Conservation (phyloP, 352 stramenopile species). For the Globisporangium nagaii region DNA sequence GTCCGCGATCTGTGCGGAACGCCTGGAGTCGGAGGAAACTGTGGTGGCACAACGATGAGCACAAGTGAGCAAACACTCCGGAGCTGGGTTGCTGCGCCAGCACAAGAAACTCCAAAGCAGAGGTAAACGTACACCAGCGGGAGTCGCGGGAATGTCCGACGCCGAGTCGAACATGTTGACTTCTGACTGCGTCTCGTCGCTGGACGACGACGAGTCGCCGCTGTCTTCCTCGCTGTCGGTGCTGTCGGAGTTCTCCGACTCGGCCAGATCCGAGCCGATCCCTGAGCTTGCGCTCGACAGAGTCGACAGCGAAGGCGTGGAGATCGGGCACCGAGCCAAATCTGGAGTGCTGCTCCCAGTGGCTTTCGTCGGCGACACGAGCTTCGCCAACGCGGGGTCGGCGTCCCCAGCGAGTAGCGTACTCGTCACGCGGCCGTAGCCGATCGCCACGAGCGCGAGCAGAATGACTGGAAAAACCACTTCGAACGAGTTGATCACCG, state of each 20-base stretch:
- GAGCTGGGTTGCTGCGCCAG: background rate
- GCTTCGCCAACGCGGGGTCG: constrained; percentile 40
- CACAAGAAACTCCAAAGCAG: background rate
- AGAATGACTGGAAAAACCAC: constrained; percentile 52
- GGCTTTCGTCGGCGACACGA: constrained; percentile 49
- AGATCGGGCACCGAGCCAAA: constrained; percentile 15
- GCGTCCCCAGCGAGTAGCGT: constrained; percentile 56
- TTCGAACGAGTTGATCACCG: constrained; percentile 62
- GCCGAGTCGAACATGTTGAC: constrained; percentile 33
- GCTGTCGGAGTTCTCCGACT: constrained; percentile 72
- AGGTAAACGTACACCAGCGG: constrained; percentile 13
- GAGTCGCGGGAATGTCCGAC: constrained; percentile 14
- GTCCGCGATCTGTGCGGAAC: constrained; percentile 28
- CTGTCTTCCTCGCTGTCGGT: constrained; percentile 79
- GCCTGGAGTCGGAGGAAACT: constrained; percentile 16
- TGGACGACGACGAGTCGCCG: constrained; percentile 68
- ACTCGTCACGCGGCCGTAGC: constrained; percentile 74
- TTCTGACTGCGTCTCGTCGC: constrained; percentile 42
- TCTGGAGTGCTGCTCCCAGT: background rate
- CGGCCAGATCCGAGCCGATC: constrained; percentile 49
- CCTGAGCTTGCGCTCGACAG: constrained; percentile 28
- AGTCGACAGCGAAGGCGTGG: constrained; percentile 5
- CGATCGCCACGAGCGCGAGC: constrained; percentile 58
- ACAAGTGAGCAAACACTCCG: constrained; percentile 2
- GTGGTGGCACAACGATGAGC: background rate